Evolutionary conservation across 2,329 filamentous ascomycete genomes (phyloP).

Genomic region (Mycosphaerella arachidis): DNA sequence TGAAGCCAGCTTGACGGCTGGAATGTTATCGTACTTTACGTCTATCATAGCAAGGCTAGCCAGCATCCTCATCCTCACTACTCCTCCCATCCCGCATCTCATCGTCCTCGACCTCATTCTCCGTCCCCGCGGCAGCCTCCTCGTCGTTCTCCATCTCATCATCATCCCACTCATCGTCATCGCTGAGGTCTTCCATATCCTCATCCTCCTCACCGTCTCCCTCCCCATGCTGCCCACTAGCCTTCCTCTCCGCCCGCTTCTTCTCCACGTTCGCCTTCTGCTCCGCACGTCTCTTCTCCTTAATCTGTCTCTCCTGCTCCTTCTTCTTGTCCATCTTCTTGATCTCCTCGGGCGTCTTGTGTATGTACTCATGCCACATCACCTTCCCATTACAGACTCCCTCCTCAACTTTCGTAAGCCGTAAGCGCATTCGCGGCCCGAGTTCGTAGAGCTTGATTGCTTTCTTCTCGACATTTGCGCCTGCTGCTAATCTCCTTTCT

Average conservation of each 20-base stretch:
- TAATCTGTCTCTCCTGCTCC: conserved; percentile 72
- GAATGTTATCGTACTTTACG: too few species aligned
- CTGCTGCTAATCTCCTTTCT: conserved; percentile 34
- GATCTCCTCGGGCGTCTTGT: conserved; percentile 75
- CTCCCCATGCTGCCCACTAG: conserved; percentile 41
- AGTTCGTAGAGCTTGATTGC: conserved; percentile 90
- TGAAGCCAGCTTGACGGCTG: too few species aligned
- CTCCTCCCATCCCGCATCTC: conserved; percentile 14
- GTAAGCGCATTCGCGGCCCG: conserved; percentile 81
- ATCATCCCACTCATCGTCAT: conserved; percentile 50
- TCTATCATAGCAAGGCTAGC: background rate
- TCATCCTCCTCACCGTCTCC: conserved; percentile 37
- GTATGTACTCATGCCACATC: conserved; percentile 96
- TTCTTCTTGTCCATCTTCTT: conserved; percentile 76
- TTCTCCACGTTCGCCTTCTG: conserved; percentile 88
- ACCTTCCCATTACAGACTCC: conserved; percentile 83
- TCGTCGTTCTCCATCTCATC: conserved; percentile 31
- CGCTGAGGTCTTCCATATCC: conserved; percentile 38
- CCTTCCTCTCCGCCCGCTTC: conserved; percentile 63
- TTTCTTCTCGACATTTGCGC: conserved; percentile 65
- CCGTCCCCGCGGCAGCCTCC: conserved; percentile 13
- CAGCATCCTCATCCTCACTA: conserved; percentile 7
- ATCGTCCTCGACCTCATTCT: conserved; percentile 14
- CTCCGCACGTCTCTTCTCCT: conserved; percentile 72
- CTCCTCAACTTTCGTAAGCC: conserved; percentile 93